These are phyloP conservation scores for Zygoascus sp. DNA, from an alignment of 1,139 yeast species.

Conservation along the genomic window DNA sequence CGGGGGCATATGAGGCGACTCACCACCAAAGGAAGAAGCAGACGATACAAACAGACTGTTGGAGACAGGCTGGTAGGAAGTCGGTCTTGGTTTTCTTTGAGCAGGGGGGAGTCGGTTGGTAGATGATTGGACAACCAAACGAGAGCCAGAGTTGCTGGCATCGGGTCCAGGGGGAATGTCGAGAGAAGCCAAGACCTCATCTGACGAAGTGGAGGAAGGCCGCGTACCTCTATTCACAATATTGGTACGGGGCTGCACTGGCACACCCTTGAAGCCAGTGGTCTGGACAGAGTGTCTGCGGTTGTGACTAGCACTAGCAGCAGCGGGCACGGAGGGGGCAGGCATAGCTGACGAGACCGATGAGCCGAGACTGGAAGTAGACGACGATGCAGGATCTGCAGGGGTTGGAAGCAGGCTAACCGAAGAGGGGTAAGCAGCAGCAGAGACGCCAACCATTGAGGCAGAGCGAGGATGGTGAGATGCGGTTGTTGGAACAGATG, in stretches of 20 bases:
- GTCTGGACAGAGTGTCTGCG: conserved; percentile 31
- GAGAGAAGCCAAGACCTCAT: conserved; percentile 24
- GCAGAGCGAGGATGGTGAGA: conserved; percentile 13
- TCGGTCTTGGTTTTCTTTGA: conserved; percentile 37
- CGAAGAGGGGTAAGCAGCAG: conserved; percentile 8
- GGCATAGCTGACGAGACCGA: conserved; percentile 9
- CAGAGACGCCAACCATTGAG: conserved; percentile 8
- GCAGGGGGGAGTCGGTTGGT: conserved; percentile 29
- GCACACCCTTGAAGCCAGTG: conserved; percentile 25
- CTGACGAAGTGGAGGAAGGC: conserved; percentile 17
- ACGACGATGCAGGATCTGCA: conserved; percentile 8
- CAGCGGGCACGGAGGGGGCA: conserved; percentile 10
- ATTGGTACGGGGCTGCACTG: conserved; percentile 6
- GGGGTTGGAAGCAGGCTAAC: conserved; percentile 7
- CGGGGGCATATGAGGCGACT: conserved; percentile 24
- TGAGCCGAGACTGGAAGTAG: conserved; percentile 12
- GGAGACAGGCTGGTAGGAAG: conserved; percentile 34
- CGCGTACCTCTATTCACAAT: neutral
- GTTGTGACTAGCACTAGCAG: conserved; percentile 18
- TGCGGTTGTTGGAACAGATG: conserved; percentile 7
- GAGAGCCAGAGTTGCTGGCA: conserved; percentile 8
- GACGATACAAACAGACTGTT: conserved; percentile 1
- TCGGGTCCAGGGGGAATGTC: conserved; percentile 23
- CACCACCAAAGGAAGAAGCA: conserved; percentile 8
- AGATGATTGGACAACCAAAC: conserved; percentile 11